Conservation (phyloP, 306 rosid genomes). For the Inga laurina region DNA sequence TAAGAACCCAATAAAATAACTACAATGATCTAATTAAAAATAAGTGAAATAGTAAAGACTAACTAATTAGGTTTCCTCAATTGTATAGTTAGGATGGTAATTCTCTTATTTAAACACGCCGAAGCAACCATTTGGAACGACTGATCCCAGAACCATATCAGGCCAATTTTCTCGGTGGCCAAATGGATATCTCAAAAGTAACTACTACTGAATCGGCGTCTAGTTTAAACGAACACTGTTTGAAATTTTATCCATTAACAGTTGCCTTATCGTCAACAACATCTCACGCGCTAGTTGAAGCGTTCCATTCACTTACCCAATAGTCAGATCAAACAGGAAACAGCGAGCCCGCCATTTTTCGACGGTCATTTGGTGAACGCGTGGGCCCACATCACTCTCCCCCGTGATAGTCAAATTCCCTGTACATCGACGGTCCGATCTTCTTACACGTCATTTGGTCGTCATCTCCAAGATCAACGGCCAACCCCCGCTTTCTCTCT, state of each 20-base stretch:
- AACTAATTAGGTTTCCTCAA: no score
- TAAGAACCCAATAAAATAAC: no score
- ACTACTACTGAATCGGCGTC: background rate
- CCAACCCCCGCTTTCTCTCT: background rate
- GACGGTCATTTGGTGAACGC: background rate
- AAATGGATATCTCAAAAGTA: no score
- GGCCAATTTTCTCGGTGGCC: no score
- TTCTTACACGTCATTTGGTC: background rate
- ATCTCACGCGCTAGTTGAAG: background rate
- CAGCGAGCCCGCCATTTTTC: background rate
- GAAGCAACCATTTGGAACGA: no score
- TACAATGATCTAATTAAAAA: no score
- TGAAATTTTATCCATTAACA: background rate
- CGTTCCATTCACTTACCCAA: background rate
- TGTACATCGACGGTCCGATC: background rate
- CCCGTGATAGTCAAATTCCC: background rate
- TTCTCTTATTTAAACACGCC: no score
- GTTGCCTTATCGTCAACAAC: background rate
- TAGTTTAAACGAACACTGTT: background rate
- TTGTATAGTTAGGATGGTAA: no score
- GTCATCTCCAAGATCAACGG: background rate
- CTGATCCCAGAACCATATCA: no score
- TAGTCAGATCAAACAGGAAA: background rate
- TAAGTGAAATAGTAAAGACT: no score
- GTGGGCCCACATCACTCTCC: background rate